Evolutionary conservation across 23 red algal genomes (phyloP), one percentile per base, ranked within the genome.

Genomic region (Agarophyton chilense): DNA sequence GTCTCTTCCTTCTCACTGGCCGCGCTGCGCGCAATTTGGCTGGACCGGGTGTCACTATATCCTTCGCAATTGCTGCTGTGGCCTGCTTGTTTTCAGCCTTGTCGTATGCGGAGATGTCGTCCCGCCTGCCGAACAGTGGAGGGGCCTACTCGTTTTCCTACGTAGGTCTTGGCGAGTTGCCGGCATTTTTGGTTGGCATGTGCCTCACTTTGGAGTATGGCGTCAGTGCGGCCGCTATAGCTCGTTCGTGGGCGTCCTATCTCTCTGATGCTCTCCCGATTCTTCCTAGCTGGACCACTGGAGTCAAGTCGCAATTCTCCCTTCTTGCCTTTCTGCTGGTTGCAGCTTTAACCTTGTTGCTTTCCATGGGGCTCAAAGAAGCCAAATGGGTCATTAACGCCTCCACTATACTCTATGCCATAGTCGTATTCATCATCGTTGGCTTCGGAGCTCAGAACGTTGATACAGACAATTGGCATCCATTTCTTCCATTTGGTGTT

Each of bases 71-170:
- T 29, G 89, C 95, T 6, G 95, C 90, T 8, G 72, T 87, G 1
- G 95, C 87, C 1, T 98, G 95, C 58, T 52, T 77, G 25, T 83
- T 94, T 43, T 87, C 90, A 22, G 95, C 86, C 13, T 60, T 98
- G 39, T 84, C 95, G 46, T 98, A 98, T 75, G 95, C 90, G 25
- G 95, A 98, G 73, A 98, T 98, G 95, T 51, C 90, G 17, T 93
- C 88, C 12, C 83, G 95, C 32, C 38, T 82, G 47, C 90, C 90
- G 28, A 86, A 89, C 50, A 77, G 65, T 60, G 93, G 93, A 19
- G 88, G 95, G 39, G 95, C 95, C 2, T 98, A 98, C 49, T 68
- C 95, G 43, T 98, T 98, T 90, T 82, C 95, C 0, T 94, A 94
- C 55, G 81, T 91, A n/a, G 83, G 82, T 7, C 82, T 98, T 79